These are phyloP conservation scores for Torulaspora quercuum DNA, from an alignment of 805 yeast genomes.

Conservation along the genomic window DNA sequence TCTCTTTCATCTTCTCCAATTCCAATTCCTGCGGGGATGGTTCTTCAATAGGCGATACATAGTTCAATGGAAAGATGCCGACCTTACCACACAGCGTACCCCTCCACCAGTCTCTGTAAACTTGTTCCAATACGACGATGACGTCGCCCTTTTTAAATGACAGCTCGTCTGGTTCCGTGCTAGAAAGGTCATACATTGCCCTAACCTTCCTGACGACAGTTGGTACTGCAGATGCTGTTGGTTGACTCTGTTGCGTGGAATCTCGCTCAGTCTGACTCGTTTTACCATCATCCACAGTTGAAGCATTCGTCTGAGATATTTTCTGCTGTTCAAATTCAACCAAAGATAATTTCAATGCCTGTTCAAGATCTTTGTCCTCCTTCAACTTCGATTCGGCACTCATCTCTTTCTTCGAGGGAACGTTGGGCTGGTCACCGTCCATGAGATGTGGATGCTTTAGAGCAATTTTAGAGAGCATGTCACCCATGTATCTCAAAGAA, in stretches of 20 bases:
- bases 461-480: slow-evolving; percentile 52
- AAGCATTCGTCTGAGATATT: not conserved
- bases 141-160: slow-evolving; percentile 85
- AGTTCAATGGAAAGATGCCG: slow-evolving; percentile 91
- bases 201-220: slow-evolving; percentile 48
- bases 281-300: no score
- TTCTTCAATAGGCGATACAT: slow-evolving; percentile 74
- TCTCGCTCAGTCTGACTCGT: no score
- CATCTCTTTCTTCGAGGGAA: slow-evolving; percentile 55
- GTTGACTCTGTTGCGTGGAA: slow-evolving; percentile 3
- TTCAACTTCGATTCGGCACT: slow-evolving; percentile 43
- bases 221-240: slow-evolving; percentile 12
- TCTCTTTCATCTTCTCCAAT: slow-evolving; percentile 50
- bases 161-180: slow-evolving; percentile 81
- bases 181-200: slow-evolving; percentile 77
- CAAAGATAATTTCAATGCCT: slow-evolving; percentile 70
- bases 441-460: slow-evolving; percentile 40
- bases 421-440: slow-evolving; percentile 41
- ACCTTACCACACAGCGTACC: slow-evolving; percentile 77
- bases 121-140: slow-evolving; percentile 80
- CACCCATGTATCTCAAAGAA: slow-evolving; percentile 64
- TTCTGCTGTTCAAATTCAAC: slow-evolving; percentile 46
- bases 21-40: slow-evolving; percentile 59
- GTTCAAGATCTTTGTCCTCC: slow-evolving; percentile 79
- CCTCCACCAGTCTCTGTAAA: slow-evolving; percentile 93